Evolutionary conservation across 2,329 filamentous ascomycete species (phyloP).

Genomic region (Stagonosporopsis cucurbitacearum): DNA sequence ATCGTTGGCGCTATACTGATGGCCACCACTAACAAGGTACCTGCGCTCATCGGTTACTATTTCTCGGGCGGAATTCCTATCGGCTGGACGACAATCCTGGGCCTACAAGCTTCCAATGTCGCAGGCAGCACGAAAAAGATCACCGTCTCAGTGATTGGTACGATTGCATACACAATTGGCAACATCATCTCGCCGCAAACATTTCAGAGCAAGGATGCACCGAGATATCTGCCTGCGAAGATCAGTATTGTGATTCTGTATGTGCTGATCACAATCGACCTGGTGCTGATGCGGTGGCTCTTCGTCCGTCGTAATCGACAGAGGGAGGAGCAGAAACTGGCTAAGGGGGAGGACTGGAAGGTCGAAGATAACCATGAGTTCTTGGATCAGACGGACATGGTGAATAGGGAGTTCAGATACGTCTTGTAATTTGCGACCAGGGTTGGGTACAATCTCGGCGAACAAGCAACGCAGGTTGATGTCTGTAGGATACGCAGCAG

Average conservation of each 20-base stretch:
- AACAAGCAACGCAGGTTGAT: neutral
- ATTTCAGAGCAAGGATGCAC: constrained; percentile 44
- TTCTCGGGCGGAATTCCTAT: constrained; percentile 49
- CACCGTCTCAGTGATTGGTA: constrained; percentile 42
- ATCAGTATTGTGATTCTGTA: constrained; percentile 51
- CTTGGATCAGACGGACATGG: constrained; percentile 26
- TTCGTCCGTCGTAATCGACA: constrained; percentile 25
- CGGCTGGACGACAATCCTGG: constrained; percentile 50
- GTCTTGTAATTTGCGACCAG: constrained; percentile 7
- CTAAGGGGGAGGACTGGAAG: constrained; percentile 18
- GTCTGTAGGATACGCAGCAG: too few species aligned
- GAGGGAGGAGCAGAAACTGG: constrained; percentile 20
- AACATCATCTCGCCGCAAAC: constrained; percentile 55
- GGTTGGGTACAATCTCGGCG: neutral
- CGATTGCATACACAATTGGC: constrained; percentile 48
- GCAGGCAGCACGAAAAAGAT: constrained; percentile 47
- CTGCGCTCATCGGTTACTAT: constrained; percentile 34
- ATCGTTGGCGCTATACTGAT: constrained; percentile 50
- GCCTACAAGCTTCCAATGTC: constrained; percentile 41
- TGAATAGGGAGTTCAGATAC: constrained; percentile 31
- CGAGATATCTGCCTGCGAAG: constrained; percentile 46
- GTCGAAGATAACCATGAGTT: constrained; percentile 28
- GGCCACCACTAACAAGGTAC: constrained; percentile 48
- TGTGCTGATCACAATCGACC: constrained; percentile 42
- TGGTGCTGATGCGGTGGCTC: constrained; percentile 25